Evolutionary conservation across 306 rosid species (phyloP).

Genomic region (Medicago truncatula): DNA sequence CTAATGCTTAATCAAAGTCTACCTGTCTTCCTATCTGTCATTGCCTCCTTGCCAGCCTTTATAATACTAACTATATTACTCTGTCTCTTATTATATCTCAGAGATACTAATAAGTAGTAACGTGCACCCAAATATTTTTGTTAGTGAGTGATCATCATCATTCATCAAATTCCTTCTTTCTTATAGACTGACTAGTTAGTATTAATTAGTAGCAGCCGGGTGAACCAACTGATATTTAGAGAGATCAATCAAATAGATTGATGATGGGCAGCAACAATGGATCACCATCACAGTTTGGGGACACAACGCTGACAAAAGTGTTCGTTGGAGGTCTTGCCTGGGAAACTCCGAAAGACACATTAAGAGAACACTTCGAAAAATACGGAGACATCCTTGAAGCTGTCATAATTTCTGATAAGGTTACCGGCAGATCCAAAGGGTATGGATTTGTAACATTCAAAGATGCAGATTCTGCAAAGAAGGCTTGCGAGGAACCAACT

Average conservation of each 20-base stretch:
- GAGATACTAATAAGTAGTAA: background rate
- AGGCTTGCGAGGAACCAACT: constrained; percentile 74
- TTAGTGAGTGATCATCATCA: background rate
- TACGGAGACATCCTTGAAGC: constrained; percentile 86
- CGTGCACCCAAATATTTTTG: background rate
- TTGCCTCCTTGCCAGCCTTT: background rate
- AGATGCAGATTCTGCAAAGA: constrained; percentile 79
- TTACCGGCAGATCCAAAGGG: constrained; percentile 94
- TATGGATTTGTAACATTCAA: constrained; percentile 86
- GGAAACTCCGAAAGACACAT: constrained; percentile 80
- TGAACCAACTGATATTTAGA: no score
- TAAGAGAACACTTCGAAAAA: constrained; percentile 75
- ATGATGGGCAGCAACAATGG: constrained; percentile 17
- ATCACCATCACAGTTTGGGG: constrained; percentile 51
- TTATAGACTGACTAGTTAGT: no score
- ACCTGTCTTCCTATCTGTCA: constrained; percentile 52
- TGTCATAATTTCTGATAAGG: constrained; percentile 77
- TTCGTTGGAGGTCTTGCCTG: constrained; percentile 88
- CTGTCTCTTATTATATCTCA: background rate
- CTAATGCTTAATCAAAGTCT: constrained; percentile 42
- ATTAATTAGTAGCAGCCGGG: background rate
- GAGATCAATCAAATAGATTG: no score
- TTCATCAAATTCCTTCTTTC: no score
- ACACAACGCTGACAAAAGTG: constrained; percentile 75
- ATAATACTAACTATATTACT: background rate